Conservation (phyloP, 805 yeast species). For the Teunomyces lycoperdinae region DNA sequence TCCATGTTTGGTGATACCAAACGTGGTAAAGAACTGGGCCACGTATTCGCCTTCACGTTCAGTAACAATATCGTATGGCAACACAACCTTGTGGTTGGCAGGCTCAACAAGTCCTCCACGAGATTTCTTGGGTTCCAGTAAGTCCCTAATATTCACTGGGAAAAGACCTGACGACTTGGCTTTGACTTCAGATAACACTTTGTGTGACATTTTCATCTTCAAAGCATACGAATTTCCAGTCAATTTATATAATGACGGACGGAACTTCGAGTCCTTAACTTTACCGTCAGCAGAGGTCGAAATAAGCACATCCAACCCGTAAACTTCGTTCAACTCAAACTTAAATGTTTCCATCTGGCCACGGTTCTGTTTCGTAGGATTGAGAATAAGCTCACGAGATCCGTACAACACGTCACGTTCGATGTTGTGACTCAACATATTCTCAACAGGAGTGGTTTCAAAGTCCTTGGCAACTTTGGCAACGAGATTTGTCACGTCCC, state of each 20-base stretch:
- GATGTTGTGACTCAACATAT: slow-evolving; percentile 75
- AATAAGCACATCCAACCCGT: slow-evolving; percentile 69
- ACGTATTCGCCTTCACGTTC: slow-evolving; percentile 65
- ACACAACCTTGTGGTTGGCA: slow-evolving; percentile 60
- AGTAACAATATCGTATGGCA: slow-evolving; percentile 64
- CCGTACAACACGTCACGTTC: slow-evolving; percentile 66
- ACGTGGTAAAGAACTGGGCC: slow-evolving; percentile 73
- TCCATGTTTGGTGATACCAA: slow-evolving; percentile 73
- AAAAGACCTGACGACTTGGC: slow-evolving; percentile 57
- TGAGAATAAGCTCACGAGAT: slow-evolving; percentile 70
- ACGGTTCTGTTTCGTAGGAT: slow-evolving; percentile 68
- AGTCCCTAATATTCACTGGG: slow-evolving; percentile 66
- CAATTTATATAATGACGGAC: slow-evolving; percentile 70
- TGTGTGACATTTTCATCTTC: slow-evolving; percentile 69
- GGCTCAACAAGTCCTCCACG: slow-evolving; percentile 76
- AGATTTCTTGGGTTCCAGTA: slow-evolving; percentile 67
- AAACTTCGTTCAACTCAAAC: slow-evolving; percentile 75
- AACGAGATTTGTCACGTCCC: slow-evolving; percentile 71
- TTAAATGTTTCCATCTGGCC: slow-evolving; percentile 58
- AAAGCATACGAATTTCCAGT: slow-evolving; percentile 66
- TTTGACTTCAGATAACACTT: slow-evolving; percentile 64
- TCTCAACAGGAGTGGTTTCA: slow-evolving; percentile 64
- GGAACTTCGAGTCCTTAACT: slow-evolving; percentile 55
- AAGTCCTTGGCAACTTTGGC: slow-evolving; percentile 57
- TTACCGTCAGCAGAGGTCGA: slow-evolving; percentile 65